phyloP scores from a whole-genome alignment of 2,329 filamentous ascomycete genomes.

The Talaromyces pinophilus region DNA sequence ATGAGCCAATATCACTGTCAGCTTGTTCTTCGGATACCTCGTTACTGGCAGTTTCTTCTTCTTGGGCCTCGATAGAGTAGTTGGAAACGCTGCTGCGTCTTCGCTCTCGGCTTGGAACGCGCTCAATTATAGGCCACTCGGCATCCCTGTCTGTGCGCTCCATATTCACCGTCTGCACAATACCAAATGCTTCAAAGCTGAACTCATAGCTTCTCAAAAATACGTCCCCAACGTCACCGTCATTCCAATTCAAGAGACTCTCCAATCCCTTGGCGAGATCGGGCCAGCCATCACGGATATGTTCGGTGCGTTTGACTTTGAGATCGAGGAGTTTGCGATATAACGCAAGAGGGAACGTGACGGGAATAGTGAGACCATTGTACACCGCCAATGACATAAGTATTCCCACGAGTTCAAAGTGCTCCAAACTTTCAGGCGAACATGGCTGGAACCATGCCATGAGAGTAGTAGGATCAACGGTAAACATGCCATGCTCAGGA shows the following conservation, averaged over 20 bases:
- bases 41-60: neutral
- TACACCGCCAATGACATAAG: constrained; percentile 88
- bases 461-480: constrained; percentile 70
- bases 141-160: constrained; percentile 42
- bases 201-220: constrained; percentile 88
- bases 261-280: constrained; percentile 74
- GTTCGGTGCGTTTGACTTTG: constrained; percentile 68
- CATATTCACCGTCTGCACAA: constrained; percentile 58
- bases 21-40: neutral
- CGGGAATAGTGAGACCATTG: constrained; percentile 86
- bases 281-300: constrained; percentile 87
- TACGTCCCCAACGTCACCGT: constrained; percentile 77
- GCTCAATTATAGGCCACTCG: constrained; percentile 34
- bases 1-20: constrained; percentile 15
- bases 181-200: constrained; percentile 63
- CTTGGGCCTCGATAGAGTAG: neutral
- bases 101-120: constrained; percentile 17
- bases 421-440: constrained; percentile 80
- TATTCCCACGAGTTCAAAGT: constrained; percentile 84
- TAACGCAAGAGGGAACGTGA: constrained; percentile 82
- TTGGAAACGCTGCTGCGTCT: constrained; percentile 20
- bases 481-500: constrained; percentile 75
- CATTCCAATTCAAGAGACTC: constrained; percentile 73
- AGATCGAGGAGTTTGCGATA: constrained; percentile 77
- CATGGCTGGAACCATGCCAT: constrained; percentile 88